phyloP scores from a whole-genome alignment of 345 rosid species.

The Linum usitatissimum region DNA sequence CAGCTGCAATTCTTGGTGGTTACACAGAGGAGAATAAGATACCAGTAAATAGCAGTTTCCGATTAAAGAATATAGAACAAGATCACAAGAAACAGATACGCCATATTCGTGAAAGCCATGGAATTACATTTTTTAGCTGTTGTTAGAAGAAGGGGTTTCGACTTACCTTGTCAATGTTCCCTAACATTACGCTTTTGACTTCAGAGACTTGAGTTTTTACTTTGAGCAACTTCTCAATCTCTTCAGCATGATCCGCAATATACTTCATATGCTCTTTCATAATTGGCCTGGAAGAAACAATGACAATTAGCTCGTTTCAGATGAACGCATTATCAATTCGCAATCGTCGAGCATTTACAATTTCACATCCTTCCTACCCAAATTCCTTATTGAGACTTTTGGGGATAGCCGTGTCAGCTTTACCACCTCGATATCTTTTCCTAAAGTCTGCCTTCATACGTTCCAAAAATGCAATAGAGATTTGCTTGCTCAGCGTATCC shows the following conservation, averaged over 20 bases:
- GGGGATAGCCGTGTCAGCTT: conserved; percentile 83
- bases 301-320: conserved; percentile 4
- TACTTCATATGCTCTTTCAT: conserved; percentile 98
- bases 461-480: conserved; percentile 83
- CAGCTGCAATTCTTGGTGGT: not conserved
- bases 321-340: not conserved
- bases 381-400: conserved; percentile 93
- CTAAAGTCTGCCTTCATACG: conserved; percentile 88
- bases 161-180: conserved; percentile 85
- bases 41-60: not conserved
- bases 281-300: conserved; percentile 40
- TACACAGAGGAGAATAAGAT: not conserved
- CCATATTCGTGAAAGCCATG: too few species aligned
- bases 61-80: too few species aligned
- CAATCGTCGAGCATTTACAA: not conserved
- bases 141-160: not conserved
- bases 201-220: conserved; percentile 98
- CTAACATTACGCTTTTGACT: conserved; percentile 92
- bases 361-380: conserved; percentile 41
- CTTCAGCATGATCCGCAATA: conserved; percentile 86
- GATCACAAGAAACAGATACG: too few species aligned
- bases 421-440: conserved; percentile 89
- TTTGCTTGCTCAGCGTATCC: conserved; percentile 81
- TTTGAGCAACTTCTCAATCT: conserved; percentile 84
- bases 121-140: not conserved